Evolutionary conservation across 2,329 filamentous ascomycete species (phyloP), one percentile per base, ranked within the genome.

Genomic region (Neoscytalidium dimidiatum): DNA sequence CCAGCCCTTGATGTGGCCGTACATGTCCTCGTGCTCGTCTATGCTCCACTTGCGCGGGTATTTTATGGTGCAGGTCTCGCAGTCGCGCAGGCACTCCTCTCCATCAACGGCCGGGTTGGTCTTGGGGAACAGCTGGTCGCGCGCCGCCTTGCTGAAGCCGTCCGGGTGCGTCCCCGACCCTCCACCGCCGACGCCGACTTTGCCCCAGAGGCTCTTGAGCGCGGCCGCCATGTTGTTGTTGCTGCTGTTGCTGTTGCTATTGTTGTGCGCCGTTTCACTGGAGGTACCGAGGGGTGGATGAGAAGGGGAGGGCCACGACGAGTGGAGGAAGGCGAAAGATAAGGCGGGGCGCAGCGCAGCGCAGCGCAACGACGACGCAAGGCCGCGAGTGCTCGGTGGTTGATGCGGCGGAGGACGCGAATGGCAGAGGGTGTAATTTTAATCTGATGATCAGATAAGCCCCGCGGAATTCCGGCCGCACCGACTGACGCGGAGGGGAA

Each of bases 41-140:
- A 97, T 87, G 3, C 82, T 81, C 74, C 87, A 90, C 69, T 86
- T 87, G 73, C 89, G 88, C 41, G 94, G 94, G 75, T 94, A 96
- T 67, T 88, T 85, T 69, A 94, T 83, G 14, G 88, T 86, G 82
- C 95, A 98, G 68, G 83, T 88, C 26, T 88, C 86, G 81, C 94
- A 99, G 79, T 98, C 94, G 75, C 88, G 92, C 64, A 91, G 82
- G 76, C 95, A 98, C 69, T 94, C 94, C 44, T 96, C 92, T 68
- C 94, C 94, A 78, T 97, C 94, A 46, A 91, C 80, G 3, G 85
- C 83, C n/a, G 91, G 87, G 72, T 90, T 85, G 41, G 92, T 92
- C 70, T 86, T 87, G 61, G 88, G 82, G 77, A 98, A 98, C 9
- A 98, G 83, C 35, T 81, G 78, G 46, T 80, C 78, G 52, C 17